Percentiles rank a stretch among this genome's conserved stretches.
phyloP scores from a whole-genome alignment of 2,329 filamentous ascomycete species.

The Trichothecium sympodiale region DNA sequence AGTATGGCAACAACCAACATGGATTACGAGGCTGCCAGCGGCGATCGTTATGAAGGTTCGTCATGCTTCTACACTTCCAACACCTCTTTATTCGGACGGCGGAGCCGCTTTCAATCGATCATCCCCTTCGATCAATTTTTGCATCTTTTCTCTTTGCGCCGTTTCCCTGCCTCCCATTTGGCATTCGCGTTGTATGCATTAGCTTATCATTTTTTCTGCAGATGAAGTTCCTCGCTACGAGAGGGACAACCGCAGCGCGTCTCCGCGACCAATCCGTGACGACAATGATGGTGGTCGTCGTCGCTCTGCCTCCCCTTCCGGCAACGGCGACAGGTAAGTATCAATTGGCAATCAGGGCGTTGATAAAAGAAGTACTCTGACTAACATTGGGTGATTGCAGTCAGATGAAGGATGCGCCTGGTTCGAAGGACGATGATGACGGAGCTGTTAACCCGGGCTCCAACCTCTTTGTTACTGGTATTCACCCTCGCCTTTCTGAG shows the following conservation, averaged over 20 bases:
- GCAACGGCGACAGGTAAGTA: conserved; percentile 29
- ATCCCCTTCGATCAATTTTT: too few relatives aligned
- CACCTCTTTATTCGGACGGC: too few relatives aligned
- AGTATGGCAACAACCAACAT: conserved; percentile 54
- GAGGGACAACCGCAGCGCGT: conserved; percentile 55
- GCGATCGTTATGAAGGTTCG: conserved; percentile 56
- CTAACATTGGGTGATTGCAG: conserved; percentile 13
- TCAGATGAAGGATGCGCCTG: conserved; percentile 42
- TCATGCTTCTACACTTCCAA: neutral
- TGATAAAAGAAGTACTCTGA: neutral
- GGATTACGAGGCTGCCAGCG: conserved; percentile 60
- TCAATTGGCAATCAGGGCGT: neutral
- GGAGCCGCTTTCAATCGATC: too few relatives aligned
- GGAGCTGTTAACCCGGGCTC: conserved; percentile 85
- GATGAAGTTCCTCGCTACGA: conserved; percentile 57
- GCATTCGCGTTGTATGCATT: too few relatives aligned
- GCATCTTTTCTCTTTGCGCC: conserved; percentile 10
- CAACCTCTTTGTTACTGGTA: conserved; percentile 97
- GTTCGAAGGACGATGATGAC: conserved; percentile 52
- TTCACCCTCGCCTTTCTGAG: conserved; percentile 84
- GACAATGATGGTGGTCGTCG: conserved; percentile 48
- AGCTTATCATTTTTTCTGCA: conserved; percentile 21
- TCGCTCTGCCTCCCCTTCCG: conserved; percentile 50
- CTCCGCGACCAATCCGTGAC: conserved; percentile 49
- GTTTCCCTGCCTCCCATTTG: neutral